phyloP scores from a whole-genome alignment of 2,329 filamentous ascomycete species.

The Lojkania enalia region DNA sequence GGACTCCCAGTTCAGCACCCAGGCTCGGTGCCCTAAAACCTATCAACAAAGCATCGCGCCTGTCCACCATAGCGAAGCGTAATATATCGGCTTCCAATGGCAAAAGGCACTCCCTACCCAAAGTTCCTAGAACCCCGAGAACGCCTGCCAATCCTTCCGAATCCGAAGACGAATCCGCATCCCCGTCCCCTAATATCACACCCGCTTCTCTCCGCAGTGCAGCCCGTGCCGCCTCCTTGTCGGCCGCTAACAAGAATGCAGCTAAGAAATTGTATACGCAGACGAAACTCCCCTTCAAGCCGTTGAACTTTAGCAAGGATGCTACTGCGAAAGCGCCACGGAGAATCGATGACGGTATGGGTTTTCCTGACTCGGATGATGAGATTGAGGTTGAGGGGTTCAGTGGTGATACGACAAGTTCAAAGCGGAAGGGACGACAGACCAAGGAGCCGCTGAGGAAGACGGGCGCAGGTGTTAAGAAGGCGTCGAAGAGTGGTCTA shows the following conservation, averaged over 20 bases:
- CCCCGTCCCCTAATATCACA: constrained; percentile 37
- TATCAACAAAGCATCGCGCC: constrained; percentile 21
- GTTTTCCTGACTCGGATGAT: too few species aligned
- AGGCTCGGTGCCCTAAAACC: constrained; percentile 29
- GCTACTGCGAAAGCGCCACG: too few species aligned
- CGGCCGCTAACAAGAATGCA: too few species aligned
- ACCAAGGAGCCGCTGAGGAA: not conserved
- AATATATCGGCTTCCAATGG: constrained; percentile 10
- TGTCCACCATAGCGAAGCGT: constrained; percentile 12
- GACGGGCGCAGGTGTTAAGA: not conserved
- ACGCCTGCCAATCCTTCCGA: constrained; percentile 4
- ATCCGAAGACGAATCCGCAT: constrained; percentile 6
- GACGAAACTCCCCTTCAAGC: constrained; percentile 18
- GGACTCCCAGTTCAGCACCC: constrained; percentile 11
- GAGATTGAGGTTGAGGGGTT: not conserved
- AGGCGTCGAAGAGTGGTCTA: not conserved
- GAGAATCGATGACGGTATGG: too few species aligned
- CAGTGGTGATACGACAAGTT: not conserved
- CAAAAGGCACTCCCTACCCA: constrained; percentile 19
- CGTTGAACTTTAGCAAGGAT: constrained; percentile 4
- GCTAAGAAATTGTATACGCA: constrained; percentile 18
- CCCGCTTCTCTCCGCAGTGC: constrained; percentile 43
- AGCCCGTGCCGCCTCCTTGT: constrained; percentile 6
- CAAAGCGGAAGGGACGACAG: not conserved
- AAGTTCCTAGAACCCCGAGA: not conserved